Conservation (phyloP, 495 filamentous ascomycete genomes). For the Physcia stellaris region DNA sequence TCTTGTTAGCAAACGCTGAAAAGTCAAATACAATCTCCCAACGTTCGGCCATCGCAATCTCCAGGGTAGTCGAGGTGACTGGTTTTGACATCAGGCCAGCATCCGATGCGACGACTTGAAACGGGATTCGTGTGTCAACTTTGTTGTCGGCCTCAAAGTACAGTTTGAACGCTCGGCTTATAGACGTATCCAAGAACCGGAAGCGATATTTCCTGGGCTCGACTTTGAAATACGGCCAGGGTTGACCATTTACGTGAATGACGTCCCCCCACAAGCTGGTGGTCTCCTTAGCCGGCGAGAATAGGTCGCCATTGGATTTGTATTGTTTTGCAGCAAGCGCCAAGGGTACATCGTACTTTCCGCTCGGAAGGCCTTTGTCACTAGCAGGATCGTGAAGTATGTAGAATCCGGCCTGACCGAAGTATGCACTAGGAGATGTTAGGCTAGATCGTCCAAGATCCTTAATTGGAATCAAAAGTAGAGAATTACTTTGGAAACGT, state of each 20-base stretch:
- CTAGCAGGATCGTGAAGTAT: constrained; percentile 28
- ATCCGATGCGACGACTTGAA: constrained; percentile 43
- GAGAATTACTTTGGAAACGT: too few relatives aligned
- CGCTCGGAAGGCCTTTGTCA: constrained; percentile 33
- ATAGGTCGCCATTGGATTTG: constrained; percentile 30
- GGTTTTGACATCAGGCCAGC: constrained; percentile 30
- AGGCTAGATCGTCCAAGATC: too few relatives aligned
- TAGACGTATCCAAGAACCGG: constrained; percentile 33
- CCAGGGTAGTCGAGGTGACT: constrained; percentile 20
- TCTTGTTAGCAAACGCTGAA: constrained; percentile 28
- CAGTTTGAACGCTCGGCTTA: constrained; percentile 35
- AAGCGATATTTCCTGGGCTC: constrained; percentile 45
- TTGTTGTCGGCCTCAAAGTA: constrained; percentile 23
- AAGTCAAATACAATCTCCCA: constrained; percentile 45
- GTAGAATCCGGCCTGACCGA: constrained; percentile 37
- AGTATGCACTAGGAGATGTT: too few relatives aligned
- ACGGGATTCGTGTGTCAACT: constrained; percentile 21
- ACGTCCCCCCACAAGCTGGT: constrained; percentile 38
- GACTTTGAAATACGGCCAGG: constrained; percentile 41
- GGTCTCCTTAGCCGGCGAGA: constrained; percentile 24
- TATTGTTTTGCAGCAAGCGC: constrained; percentile 36
- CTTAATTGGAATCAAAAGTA: too few relatives aligned
- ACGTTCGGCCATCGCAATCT: constrained; percentile 39
- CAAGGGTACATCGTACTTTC: constrained; percentile 37
- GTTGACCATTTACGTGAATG: constrained; percentile 42